phyloP scores from a whole-genome alignment of 164 flowering plant genomes.

The Piper longum region DNA sequence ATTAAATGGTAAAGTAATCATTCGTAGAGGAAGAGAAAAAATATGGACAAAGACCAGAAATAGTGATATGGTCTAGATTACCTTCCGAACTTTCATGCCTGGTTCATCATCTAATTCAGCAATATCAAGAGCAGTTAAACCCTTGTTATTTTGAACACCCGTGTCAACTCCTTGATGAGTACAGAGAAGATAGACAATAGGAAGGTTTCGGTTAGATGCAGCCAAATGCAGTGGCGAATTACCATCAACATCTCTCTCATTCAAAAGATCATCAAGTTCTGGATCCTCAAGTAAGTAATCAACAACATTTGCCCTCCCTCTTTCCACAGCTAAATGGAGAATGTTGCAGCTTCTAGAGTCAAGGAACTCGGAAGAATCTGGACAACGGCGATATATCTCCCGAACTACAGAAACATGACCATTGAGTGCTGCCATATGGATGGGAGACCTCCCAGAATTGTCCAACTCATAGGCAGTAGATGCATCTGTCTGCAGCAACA shows the following conservation, averaged over 20 bases:
- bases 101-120: background rate
- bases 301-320: background rate
- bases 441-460: slow-evolving; percentile 1
- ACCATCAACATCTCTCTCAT: slow-evolving; percentile 3
- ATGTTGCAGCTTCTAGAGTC: slow-evolving; percentile 2
- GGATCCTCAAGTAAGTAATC: background rate
- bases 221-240: slow-evolving; percentile 8
- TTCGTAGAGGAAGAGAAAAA: background rate
- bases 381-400: background rate
- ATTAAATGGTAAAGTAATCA: background rate
- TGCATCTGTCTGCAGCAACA: background rate
- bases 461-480: background rate
- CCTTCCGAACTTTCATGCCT: slow-evolving; percentile 3
- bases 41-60: background rate
- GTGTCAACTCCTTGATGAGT: slow-evolving; percentile 1
- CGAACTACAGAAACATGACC: background rate
- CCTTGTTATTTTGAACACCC: background rate
- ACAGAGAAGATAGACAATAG: background rate
- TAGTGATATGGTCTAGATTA: background rate
- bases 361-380: slow-evolving; percentile 2
- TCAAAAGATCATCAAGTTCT: background rate
- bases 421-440: background rate
- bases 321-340: slow-evolving; percentile 5
- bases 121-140: slow-evolving; percentile 6
- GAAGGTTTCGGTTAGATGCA: background rate